Conservation (phyloP, 2,329 filamentous ascomycete genomes). For the Colletotrichum endophyticum region DNA sequence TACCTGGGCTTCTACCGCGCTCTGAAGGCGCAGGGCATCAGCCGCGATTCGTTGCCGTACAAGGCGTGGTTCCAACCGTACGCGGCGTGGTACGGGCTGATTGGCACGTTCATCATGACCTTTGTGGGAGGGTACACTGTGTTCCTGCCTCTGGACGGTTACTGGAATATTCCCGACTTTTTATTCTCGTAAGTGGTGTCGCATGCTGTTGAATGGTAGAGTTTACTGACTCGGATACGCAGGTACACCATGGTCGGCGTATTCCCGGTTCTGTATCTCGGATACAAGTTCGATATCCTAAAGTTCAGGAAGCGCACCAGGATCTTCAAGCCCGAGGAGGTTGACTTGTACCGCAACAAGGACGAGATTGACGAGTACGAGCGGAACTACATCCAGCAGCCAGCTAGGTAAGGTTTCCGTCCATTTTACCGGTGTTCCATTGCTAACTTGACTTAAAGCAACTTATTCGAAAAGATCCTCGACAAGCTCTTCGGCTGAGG, state of each 20-base stretch:
- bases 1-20: constrained; percentile 77
- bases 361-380: constrained; percentile 74
- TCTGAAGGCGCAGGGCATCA: constrained; percentile 70
- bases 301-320: constrained; percentile 72
- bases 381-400: constrained; percentile 58
- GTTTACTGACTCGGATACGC: neutral
- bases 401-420: constrained; percentile 51
- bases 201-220: neutral
- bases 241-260: constrained; percentile 74
- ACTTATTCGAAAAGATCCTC: neutral
- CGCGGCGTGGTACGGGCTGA: constrained; percentile 69
- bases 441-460: neutral
- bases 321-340: constrained; percentile 59
- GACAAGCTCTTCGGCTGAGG: constrained; percentile 9
- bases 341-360: constrained; percentile 67
- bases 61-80: constrained; percentile 74
- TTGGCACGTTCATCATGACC: constrained; percentile 71
- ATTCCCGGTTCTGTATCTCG: constrained; percentile 71
- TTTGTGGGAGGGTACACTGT: constrained; percentile 79
- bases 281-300: constrained; percentile 50
- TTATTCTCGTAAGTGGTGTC: constrained; percentile 65
- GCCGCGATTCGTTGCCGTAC: constrained; percentile 72
- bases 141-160: constrained; percentile 64
- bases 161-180: constrained; percentile 74
- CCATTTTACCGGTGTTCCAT: fast-evolving